Percentiles rank a stretch among this genome's conserved stretches.
Conservation (phyloP, 805 yeast species). For the Candida palmyrensis region DNA sequence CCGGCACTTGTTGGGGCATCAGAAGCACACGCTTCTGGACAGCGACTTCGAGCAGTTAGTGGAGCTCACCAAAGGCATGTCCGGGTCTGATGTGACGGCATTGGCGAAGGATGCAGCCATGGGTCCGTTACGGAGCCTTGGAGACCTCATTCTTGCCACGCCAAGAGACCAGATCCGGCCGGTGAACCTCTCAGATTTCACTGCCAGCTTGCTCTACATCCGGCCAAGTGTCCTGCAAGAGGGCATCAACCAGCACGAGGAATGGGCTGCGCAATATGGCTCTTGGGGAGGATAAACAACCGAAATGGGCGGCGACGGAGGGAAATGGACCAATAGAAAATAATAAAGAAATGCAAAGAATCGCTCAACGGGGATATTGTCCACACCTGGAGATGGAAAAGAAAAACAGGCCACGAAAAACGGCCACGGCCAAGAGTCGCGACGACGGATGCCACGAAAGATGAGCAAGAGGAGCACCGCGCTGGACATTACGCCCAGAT, state of each 20-base stretch:
- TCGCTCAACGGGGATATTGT: too few relatives aligned
- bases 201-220: constrained; percentile 67
- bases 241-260: constrained; percentile 73
- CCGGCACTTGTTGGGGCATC: constrained; percentile 59
- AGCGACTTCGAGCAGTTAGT: constrained; percentile 59
- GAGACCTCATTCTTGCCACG: constrained; percentile 70
- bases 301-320: too few relatives aligned
- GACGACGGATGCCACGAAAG: too few relatives aligned
- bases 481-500: too few relatives aligned
- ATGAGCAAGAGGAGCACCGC: too few relatives aligned
- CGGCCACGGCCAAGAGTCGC: too few relatives aligned
- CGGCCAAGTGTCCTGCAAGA: constrained; percentile 85
- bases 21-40: constrained; percentile 63
- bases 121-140: constrained; percentile 91
- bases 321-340: too few relatives aligned
- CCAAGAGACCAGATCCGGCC: constrained; percentile 77
- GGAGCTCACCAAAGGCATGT: constrained; percentile 66
- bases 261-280: constrained; percentile 85
- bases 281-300: constrained; percentile 76
- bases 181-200: constrained; percentile 67
- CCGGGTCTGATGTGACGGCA: constrained; percentile 93
- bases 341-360: too few relatives aligned
- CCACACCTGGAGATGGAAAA: too few relatives aligned
- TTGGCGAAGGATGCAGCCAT: constrained; percentile 95
- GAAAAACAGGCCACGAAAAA: too few relatives aligned